Conservation (phyloP, 2,329 filamentous ascomycete species). For the Aureobasidium sp. region DNA sequence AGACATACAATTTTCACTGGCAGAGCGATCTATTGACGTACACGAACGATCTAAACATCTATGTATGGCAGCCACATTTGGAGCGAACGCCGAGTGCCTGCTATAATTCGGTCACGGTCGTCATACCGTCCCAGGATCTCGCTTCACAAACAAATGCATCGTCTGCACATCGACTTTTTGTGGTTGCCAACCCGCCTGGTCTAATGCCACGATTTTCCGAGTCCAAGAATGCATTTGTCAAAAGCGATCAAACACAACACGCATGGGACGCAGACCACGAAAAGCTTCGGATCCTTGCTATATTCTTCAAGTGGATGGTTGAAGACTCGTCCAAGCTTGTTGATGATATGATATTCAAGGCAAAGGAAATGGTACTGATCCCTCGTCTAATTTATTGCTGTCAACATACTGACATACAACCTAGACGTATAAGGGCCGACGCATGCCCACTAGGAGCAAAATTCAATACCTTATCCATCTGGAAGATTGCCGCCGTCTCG, state of each 20-base stretch:
- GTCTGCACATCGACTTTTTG: neutral
- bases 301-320: neutral
- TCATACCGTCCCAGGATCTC: neutral
- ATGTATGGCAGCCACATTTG: neutral
- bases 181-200: neutral
- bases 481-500: neutral
- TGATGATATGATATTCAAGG: neutral
- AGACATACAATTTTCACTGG: neutral
- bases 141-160: neutral
- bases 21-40: neutral
- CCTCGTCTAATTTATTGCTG: neutral
- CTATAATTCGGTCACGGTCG: neutral
- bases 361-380: neutral
- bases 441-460: neutral
- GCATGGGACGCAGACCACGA: neutral
- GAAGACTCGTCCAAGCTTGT: neutral
- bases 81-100: neutral
- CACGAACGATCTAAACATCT: neutral
- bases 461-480: conserved; percentile 4
- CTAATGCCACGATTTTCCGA: neutral
- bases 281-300: neutral
- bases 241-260: neutral
- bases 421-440: neutral
- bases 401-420: neutral
- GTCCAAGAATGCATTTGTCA: neutral